Evolutionary conservation across 78 protist species (phyloP).

Genomic region (Chrysochromulina parva): DNA sequence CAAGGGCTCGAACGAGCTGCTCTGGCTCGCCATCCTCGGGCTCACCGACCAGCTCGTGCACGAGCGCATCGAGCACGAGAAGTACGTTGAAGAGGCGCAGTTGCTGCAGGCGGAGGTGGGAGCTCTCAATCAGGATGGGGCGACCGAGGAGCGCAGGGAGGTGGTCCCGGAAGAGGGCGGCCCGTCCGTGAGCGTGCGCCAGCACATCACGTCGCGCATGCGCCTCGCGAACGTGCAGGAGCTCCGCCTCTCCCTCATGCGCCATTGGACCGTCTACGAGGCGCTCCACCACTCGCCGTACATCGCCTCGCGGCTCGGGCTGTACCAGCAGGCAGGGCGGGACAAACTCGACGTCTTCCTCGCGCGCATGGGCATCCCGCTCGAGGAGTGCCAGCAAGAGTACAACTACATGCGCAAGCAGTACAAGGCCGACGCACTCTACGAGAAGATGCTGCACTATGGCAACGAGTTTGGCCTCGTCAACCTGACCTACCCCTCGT

Average conservation of each 20-base stretch:
- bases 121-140: neutral
- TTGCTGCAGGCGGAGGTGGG: neutral
- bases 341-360: neutral
- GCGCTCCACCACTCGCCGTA: conserved; percentile 28
- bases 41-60: conserved; percentile 40
- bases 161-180: neutral
- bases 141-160: neutral
- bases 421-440: neutral
- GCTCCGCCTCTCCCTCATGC: neutral
- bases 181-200: neutral
- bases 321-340: neutral
- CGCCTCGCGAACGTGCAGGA: neutral
- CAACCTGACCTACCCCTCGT: neutral
- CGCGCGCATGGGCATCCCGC: conserved; percentile 44
- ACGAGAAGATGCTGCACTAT: neutral
- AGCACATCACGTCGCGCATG: neutral
- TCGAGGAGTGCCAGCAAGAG: neutral
- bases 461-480: neutral
- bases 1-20: neutral
- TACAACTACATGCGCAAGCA: neutral
- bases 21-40: conserved; percentile 31
- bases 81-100: neutral
- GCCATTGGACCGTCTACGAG: conserved; percentile 36
- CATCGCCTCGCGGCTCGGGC: conserved; percentile 16
- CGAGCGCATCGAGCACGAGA: neutral